A percentile compares a stretch with the other conserved stretches of the same genome.
Conservation (phyloP, 1,284 basidiomycete species). For the Ceratorhiza oryzae-sativae region DNA sequence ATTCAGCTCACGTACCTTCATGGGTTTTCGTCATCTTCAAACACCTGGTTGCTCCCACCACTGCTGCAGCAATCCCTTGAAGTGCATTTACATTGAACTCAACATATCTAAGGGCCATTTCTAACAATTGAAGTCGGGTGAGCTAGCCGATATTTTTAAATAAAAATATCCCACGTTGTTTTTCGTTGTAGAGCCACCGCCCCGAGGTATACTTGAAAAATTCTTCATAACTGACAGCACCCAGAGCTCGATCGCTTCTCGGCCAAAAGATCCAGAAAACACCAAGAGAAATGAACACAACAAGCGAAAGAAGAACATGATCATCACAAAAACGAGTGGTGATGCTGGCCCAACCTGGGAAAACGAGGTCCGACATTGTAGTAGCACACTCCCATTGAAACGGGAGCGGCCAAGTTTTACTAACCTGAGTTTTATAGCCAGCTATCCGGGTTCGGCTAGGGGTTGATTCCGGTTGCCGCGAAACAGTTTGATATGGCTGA, state of each 20-base stretch:
- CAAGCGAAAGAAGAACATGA: conserved; percentile 8
- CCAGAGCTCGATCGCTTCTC: neutral
- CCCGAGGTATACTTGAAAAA: conserved; percentile 43
- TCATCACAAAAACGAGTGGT: neutral
- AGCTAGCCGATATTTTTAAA: neutral
- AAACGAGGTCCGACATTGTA: neutral
- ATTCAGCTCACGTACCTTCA: conserved; percentile 41
- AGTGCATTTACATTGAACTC: conserved; percentile 44
- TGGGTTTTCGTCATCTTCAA: conserved; percentile 43
- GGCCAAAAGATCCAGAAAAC: neutral
- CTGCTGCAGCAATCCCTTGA: conserved; percentile 41
- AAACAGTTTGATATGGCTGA: neutral
- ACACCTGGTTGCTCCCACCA: conserved; percentile 40
- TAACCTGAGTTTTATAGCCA: neutral
- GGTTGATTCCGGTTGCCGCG: conserved; percentile 5
- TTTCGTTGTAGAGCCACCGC: conserved; percentile 46
- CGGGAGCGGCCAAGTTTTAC: neutral
- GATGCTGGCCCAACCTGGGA: neutral
- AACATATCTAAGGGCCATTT: conserved; percentile 42
- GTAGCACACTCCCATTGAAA: neutral
- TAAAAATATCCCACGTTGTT: conserved; percentile 35
- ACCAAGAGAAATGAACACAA: neutral
- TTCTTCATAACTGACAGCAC: conserved; percentile 3
- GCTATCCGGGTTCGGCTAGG: neutral
- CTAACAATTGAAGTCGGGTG: neutral